These are phyloP conservation scores for Deinandra increscens DNA, from an alignment of 129 eudicot genomes.

Conservation along the genomic window DNA sequence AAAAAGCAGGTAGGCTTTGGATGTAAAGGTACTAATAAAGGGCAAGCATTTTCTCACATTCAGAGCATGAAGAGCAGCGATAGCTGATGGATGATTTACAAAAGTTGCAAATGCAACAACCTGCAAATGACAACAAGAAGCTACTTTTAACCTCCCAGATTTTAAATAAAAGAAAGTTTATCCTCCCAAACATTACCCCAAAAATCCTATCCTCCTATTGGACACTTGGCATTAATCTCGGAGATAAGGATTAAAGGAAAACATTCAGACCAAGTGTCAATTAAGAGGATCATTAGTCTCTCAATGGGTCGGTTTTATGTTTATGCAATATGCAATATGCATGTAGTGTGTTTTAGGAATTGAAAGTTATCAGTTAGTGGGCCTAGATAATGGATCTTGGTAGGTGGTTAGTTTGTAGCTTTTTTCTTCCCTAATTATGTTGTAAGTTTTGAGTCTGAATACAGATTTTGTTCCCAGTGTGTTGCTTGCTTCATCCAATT, in stretches of 20 bases:
- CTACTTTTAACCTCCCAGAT: not conserved
- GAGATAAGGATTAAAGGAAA: too few relatives aligned
- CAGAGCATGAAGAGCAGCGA: conserved; percentile 67
- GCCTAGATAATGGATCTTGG: too few relatives aligned
- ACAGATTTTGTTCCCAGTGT: too few relatives aligned
- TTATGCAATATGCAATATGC: too few relatives aligned
- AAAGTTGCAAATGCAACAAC: conserved; percentile 98
- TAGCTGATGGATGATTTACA: conserved; percentile 77
- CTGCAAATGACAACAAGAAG: conserved; percentile 38
- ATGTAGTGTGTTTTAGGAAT: too few relatives aligned
- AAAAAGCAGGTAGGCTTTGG: not conserved
- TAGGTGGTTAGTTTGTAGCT: too few relatives aligned
- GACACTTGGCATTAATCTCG: not conserved
- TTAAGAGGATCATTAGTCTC: not conserved
- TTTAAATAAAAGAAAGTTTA: not conserved
- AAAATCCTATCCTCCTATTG: not conserved
- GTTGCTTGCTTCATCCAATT: too few relatives aligned
- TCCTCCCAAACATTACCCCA: not conserved
- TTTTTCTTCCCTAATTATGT: too few relatives aligned
- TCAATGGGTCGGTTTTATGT: too few relatives aligned
- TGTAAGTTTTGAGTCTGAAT: too few relatives aligned
- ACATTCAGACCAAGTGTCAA: not conserved
- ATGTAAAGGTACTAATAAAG: not conserved
- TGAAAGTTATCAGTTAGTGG: too few relatives aligned
- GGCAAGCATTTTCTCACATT: conserved; percentile 49